phyloP scores from a whole-genome alignment of 2,329 filamentous ascomycete species.

The Penicillium hordei region DNA sequence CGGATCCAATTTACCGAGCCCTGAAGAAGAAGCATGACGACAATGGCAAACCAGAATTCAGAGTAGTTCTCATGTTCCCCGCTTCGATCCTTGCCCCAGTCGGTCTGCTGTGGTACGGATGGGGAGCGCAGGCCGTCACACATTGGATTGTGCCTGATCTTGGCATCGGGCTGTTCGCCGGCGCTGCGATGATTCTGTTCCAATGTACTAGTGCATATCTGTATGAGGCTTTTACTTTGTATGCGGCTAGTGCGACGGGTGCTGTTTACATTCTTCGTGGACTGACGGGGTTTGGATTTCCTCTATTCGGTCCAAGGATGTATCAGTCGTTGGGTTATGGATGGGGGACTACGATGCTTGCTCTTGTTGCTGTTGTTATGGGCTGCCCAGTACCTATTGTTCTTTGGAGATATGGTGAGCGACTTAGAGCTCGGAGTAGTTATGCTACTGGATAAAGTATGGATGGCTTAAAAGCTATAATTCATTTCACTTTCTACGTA shows the following conservation, averaged over 20 bases:
- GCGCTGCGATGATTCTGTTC: slow-evolving; percentile 39
- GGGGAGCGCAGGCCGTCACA: slow-evolving; percentile 45
- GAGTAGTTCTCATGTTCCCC: slow-evolving; percentile 57
- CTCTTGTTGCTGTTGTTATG: slow-evolving; percentile 39
- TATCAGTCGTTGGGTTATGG: slow-evolving; percentile 38
- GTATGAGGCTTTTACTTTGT: slow-evolving; percentile 44
- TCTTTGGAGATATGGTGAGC: slow-evolving; percentile 45
- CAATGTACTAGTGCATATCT: slow-evolving; percentile 39
- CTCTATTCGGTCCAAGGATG: slow-evolving; percentile 48
- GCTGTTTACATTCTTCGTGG: slow-evolving; percentile 49
- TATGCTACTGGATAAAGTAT: not conserved
- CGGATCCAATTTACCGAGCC: not conserved
- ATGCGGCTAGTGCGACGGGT: slow-evolving; percentile 50
- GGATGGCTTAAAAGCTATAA: not conserved
- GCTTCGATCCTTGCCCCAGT: slow-evolving; percentile 51
- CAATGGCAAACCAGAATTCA: slow-evolving; percentile 52
- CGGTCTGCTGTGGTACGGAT: slow-evolving; percentile 55
- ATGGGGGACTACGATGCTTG: slow-evolving; percentile 48
- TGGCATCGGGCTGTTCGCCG: slow-evolving; percentile 48
- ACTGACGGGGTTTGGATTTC: slow-evolving; percentile 52
- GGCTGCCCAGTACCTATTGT: slow-evolving; percentile 42
- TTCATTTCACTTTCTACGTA: not conserved
- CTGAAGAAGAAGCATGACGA: not conserved
- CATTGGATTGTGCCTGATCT: slow-evolving; percentile 54
- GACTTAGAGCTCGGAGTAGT: not conserved